These are phyloP conservation scores for Pseudocercospora crystallina DNA, from an alignment of 2,329 filamentous ascomycete genomes.

Conservation along the genomic window DNA sequence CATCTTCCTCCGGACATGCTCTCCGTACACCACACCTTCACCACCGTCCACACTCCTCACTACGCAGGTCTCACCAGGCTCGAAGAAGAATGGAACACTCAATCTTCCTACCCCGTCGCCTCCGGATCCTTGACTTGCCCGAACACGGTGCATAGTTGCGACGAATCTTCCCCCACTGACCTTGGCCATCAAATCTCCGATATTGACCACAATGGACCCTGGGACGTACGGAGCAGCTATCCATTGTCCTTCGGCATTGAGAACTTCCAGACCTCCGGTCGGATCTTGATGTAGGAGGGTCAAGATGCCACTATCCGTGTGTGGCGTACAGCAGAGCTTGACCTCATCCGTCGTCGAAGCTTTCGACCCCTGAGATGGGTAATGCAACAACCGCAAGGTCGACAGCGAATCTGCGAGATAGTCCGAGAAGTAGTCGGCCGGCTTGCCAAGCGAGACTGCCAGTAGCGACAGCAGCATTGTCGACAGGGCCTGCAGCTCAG, in stretches of 20 bases:
- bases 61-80: constrained; percentile 45
- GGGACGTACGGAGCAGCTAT: constrained; percentile 44
- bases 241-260: constrained; percentile 44
- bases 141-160: constrained; percentile 48
- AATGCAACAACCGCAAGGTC: constrained; percentile 48
- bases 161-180: constrained; percentile 46
- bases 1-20: constrained; percentile 47
- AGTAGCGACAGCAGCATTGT: constrained; percentile 42
- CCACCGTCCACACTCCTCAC: constrained; percentile 40
- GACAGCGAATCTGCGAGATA: constrained; percentile 45
- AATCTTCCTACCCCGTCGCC: constrained; percentile 37
- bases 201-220: constrained; percentile 46
- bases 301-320: constrained; percentile 49
- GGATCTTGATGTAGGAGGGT: constrained; percentile 51
- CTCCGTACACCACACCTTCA: constrained; percentile 45
- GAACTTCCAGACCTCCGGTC: constrained; percentile 50
- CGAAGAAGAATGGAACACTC: constrained; percentile 51
- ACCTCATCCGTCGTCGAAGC: constrained; percentile 7
- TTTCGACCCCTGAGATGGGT: constrained; percentile 36
- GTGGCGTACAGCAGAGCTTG: constrained; percentile 43
- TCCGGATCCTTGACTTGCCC: constrained; percentile 17
- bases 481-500: constrained; percentile 42
- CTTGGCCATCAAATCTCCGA: constrained; percentile 46
- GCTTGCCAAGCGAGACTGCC: constrained; percentile 41
- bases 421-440: constrained; percentile 40